Evolutionary conservation across 176 grass and related monocot species (phyloP), one percentile per base, ranked within the genome.

Genomic region (Hsuehochloa calcarea): DNA sequence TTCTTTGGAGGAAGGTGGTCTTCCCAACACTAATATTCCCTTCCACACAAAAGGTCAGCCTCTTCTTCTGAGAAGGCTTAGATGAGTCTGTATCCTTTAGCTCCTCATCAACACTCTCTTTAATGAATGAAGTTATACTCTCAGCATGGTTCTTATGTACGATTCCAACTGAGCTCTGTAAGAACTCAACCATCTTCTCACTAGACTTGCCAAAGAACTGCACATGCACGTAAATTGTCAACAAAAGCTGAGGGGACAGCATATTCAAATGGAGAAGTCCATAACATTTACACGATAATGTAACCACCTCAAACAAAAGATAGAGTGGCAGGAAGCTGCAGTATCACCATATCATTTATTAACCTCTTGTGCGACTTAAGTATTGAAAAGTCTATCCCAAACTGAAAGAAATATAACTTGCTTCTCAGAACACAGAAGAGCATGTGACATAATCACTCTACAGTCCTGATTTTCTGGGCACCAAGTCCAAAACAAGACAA

Each of bases 1-100:
- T 96, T 85, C 93, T 90, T 87, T 96, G 91, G 23, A 99, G 86
- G 73, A 99, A 96, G 38, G 93, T 99, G 84, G 88, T 91, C 65
- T 99, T 99, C 41, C 97, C 97, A 62, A 99, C 97, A 72, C 97
- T 99, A 22, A 96, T 96, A 84, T 99, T 99, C 65, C 97, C 97
- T 89, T 99, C 97, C 31, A 99, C 97, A 65, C 93, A 99, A 84
- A 99, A 99, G 59, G 97, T 99, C 54, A 99, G 86, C 65, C 93
- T 90, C 63, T 95, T 92, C 71, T 92, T 94, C 71, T 72, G 79
- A 70, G 77, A 47, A 47, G 79, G 22, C 75, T 88, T 91, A 79
- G 91, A 85, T 14, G 80, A 58, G 40, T 82, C 55, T 23, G 85
- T 69, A 71, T 92, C 87, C 82, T 94, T 86, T 52, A 91, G 62